These are phyloP conservation scores for Saturnispora sanitii DNA, from an alignment of 805 yeast species.

Conservation along the genomic window DNA sequence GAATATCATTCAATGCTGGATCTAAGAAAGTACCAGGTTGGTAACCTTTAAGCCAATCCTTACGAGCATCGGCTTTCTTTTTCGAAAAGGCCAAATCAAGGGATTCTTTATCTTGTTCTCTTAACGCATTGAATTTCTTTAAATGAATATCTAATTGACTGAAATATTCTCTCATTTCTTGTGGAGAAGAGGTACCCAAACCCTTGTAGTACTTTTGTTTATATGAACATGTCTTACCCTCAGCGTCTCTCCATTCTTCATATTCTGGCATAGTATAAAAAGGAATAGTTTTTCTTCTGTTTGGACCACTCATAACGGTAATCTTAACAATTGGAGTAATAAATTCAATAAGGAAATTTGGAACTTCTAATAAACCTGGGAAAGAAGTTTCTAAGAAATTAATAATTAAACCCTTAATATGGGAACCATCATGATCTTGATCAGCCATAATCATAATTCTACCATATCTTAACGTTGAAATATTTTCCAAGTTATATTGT, in stretches of 20 bases:
- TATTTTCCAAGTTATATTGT: slow-evolving; percentile 50
- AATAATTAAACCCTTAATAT: slow-evolving; percentile 90
- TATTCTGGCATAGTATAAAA: slow-evolving; percentile 95
- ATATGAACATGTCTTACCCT: slow-evolving; percentile 70
- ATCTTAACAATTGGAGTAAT: slow-evolving; percentile 96
- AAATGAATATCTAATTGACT: slow-evolving; percentile 75
- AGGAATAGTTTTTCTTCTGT: slow-evolving; percentile 45
- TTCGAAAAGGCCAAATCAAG: slow-evolving; percentile 93
- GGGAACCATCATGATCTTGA: slow-evolving; percentile 99
- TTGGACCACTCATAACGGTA: slow-evolving; percentile 54
- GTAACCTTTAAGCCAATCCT: slow-evolving; percentile 89
- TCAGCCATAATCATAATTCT: slow-evolving; percentile 99
- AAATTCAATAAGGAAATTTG: slow-evolving; percentile 87
- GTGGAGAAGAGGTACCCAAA: slow-evolving; percentile 85
- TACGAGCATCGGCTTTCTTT: slow-evolving; percentile 92
- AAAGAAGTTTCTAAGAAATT: slow-evolving; percentile 89
- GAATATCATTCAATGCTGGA: slow-evolving; percentile 64
- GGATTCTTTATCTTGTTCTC: slow-evolving; percentile 62
- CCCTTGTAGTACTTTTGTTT: slow-evolving; percentile 95
- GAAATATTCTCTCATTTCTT: slow-evolving; percentile 84
- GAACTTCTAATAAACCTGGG: slow-evolving; percentile 84
- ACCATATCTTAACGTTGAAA: slow-evolving; percentile 78
- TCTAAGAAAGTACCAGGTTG: slow-evolving; percentile 89
- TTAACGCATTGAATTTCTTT: slow-evolving; percentile 73
- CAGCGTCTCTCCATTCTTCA: slow-evolving; percentile 83